A percentile compares a stretch with the other conserved stretches of the same genome.
Evolutionary conservation across 106 monocot genomes (phyloP).

Genomic region (Platanthera guangdongensis): DNA sequence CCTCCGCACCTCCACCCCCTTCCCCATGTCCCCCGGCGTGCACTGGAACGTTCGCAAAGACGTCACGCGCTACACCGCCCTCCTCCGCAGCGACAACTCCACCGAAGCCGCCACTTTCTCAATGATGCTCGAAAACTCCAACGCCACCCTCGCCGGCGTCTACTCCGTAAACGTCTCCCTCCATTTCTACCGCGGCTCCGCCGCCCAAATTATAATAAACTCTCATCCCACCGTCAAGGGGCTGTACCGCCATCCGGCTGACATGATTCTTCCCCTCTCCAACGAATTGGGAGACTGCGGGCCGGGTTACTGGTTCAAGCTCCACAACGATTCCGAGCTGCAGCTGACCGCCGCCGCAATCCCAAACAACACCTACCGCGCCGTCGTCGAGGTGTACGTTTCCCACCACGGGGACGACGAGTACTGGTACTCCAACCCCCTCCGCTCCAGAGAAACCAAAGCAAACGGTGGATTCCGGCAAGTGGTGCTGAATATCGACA

Average conservation of each 20-base stretch:
- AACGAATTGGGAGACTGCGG: not conserved
- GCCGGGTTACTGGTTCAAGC: slow-evolving; percentile 42
- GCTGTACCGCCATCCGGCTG: slow-evolving; percentile 26
- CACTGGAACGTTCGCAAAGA: slow-evolving; percentile 17
- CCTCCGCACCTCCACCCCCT: slow-evolving; percentile 15
- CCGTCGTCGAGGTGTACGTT: slow-evolving; percentile 27
- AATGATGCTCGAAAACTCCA: slow-evolving; percentile 45
- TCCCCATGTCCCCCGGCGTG: slow-evolving; percentile 9
- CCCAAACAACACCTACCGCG: slow-evolving; percentile 23
- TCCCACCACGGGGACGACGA: slow-evolving; percentile 17
- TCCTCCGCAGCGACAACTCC: slow-evolving; percentile 9
- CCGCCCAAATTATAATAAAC: not conserved
- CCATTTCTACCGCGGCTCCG: slow-evolving; percentile 32
- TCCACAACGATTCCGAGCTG: slow-evolving; percentile 15
- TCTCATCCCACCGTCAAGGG: slow-evolving; percentile 7
- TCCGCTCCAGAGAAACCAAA: slow-evolving; percentile 5
- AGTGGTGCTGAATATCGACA: slow-evolving; percentile 28
- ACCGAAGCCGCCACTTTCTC: slow-evolving; percentile 11
- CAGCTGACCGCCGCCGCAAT: slow-evolving; percentile 10
- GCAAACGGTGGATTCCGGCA: slow-evolving; percentile 46
- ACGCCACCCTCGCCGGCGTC: slow-evolving; percentile 42
- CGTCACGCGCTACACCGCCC: slow-evolving; percentile 14
- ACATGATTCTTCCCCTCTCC: slow-evolving; percentile 36
- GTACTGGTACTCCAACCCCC: slow-evolving; percentile 17
- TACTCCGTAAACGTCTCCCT: slow-evolving; percentile 50